Conservation (phyloP, 805 yeast species). For the Ogataea allantospora region DNA sequence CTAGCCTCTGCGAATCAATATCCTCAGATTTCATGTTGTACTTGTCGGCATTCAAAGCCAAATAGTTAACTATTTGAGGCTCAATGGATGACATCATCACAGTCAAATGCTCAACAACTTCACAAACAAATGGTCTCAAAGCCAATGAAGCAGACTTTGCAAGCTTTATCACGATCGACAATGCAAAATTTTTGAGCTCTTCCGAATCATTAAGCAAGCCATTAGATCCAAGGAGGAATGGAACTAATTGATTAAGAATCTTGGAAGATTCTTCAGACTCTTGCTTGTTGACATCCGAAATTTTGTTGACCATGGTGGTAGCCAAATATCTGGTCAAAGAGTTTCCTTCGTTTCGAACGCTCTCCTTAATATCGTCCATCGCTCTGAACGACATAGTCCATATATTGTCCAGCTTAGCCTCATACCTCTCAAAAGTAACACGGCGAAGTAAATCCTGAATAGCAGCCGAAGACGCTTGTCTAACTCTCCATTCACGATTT, state of each 20-base stretch:
- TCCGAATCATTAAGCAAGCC: constrained; percentile 86
- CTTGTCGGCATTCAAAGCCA: constrained; percentile 85
- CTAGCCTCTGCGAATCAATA: constrained; percentile 74
- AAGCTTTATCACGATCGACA: constrained; percentile 69
- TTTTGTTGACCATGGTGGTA: constrained; percentile 54
- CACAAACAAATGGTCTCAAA: constrained; percentile 65
- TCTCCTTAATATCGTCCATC: constrained; percentile 92
- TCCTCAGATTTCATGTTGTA: constrained; percentile 69
- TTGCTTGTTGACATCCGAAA: constrained; percentile 43
- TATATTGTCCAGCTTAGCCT: constrained; percentile 54
- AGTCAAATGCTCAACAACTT: constrained; percentile 65
- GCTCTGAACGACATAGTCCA: constrained; percentile 89
- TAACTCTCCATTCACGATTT: constrained; percentile 85
- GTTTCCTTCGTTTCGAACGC: constrained; percentile 80
- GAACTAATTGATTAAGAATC: constrained; percentile 60
- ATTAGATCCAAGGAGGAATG: constrained; percentile 73
- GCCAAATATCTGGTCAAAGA: constrained; percentile 67
- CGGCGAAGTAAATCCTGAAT: constrained; percentile 66
- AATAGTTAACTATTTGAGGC: constrained; percentile 84
- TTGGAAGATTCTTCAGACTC: constrained; percentile 40
- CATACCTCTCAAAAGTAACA: constrained; percentile 53
- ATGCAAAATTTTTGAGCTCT: constrained; percentile 74
- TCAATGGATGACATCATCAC: constrained; percentile 81
- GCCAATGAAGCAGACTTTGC: constrained; percentile 62
- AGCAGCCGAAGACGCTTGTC: constrained; percentile 83